These are phyloP conservation scores for Suhomyces kunorum DNA, from an alignment of 1,139 yeast species.

Conservation along the genomic window DNA sequence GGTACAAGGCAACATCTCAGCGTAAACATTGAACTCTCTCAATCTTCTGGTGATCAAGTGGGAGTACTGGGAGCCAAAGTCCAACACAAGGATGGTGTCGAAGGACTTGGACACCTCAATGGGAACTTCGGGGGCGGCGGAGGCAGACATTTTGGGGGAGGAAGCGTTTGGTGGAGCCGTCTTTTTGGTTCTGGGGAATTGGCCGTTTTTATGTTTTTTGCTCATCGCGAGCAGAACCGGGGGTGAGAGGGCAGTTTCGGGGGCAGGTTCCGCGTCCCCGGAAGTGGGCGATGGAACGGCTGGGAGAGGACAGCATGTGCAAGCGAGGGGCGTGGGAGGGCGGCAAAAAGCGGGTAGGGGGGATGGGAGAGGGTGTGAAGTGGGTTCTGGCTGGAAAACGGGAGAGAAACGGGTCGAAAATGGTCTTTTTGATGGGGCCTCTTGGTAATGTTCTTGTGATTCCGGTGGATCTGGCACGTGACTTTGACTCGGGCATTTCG, in stretches of 20 bases:
- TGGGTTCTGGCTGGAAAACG: not conserved
- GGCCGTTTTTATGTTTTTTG: conserved; percentile 12
- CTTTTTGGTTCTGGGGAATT: conserved; percentile 1
- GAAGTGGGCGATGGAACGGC: not conserved
- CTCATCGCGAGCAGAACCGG: conserved; percentile 13
- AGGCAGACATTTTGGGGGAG: conserved; percentile 14
- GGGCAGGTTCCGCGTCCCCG: too few relatives aligned
- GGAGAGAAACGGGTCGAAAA: too few relatives aligned
- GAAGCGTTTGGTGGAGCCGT: conserved; percentile 8
- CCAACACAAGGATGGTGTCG: conserved; percentile 96
- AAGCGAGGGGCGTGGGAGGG: conserved; percentile 6
- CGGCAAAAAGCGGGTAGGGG: too few relatives aligned
- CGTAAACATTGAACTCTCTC: conserved; percentile 96
- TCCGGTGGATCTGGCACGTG: not conserved
- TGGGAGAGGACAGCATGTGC: not conserved
- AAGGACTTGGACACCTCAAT: conserved; percentile 77
- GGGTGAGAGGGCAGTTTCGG: not conserved
- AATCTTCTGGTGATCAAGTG: conserved; percentile 96
- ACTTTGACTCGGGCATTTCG: conserved; percentile 1
- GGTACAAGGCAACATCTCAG: conserved; percentile 99
- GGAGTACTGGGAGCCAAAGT: conserved; percentile 97
- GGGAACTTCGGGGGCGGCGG: conserved; percentile 35
- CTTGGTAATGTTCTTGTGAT: not conserved
- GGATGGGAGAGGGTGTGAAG: not conserved
- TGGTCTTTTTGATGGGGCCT: not conserved